Evolutionary conservation across 306 rosid genomes (phyloP), one percentile per base, ranked within the genome.

Genomic region (Dryas octopetala): DNA sequence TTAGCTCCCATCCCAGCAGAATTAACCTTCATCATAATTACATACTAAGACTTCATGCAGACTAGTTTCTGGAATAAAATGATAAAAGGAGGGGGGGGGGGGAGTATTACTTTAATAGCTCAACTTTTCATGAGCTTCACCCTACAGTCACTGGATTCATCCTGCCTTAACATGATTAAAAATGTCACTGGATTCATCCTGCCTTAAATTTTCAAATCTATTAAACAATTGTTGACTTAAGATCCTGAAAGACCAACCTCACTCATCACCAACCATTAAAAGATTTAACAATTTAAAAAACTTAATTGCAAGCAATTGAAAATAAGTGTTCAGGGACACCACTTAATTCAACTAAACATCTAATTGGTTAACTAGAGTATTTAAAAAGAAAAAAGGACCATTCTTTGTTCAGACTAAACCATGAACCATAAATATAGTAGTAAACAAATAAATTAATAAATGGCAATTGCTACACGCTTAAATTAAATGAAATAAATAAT

Each of bases 1-100:
- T 68, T 70, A 49, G 63, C 70, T 38, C 49, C 79, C 62, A 52
- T 54, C 52, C 43, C 70, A 62, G 62, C 19, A 26, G 70, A 72
- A n/a, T 57, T 68, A 53, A 54, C 49, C 51, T 57, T 71, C 75
- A 57, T 5, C 49, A 43, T 15, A 53, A 38, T 23, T 26, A 52
- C 48, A 69, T 16, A 32, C 32, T 57, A 52, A 69, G 74, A 13
- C 74, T 28, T 69, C 47, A 13, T 5, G 41, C 6, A 23, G 40
- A 23, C 40, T 58, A 58, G 28, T 55, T 23, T 23, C 23, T 55
- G 1, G 15, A 54, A 54, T 5, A 54, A 54, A 54, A n/a, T 15
- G 60, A 54, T 55, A 55, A 17, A 23, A 23, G 23, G 23, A 23
- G 23, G 23, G 4, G 6, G 49, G 49, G 38, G 38, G 38, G 38